phyloP scores from a whole-genome alignment of 192 early-diverging fungal species.

The Diversispora eburnea region DNA sequence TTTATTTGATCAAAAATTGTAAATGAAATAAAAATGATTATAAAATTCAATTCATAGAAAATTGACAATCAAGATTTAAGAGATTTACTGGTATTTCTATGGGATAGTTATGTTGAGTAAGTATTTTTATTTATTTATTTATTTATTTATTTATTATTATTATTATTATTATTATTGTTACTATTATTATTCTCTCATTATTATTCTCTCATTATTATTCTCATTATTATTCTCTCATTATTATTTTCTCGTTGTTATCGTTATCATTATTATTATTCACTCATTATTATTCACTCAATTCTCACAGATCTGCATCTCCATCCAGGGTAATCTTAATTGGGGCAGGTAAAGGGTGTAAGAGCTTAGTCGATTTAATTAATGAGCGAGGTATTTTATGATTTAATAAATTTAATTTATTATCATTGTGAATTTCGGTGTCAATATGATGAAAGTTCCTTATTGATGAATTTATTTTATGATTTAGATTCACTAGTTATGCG shows the following conservation, averaged over 20 bases:
- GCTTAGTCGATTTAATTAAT: constrained; percentile 38
- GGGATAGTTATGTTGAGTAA: constrained; percentile 32
- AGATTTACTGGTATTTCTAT: constrained; percentile 34
- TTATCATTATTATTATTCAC: too few species aligned
- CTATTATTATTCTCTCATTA: too few species aligned
- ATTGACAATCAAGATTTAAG: constrained; percentile 33
- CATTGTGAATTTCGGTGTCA: not conserved
- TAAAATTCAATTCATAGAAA: constrained; percentile 30
- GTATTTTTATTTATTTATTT: constrained; percentile 32
- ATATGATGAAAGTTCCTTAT: not conserved
- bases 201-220: too few species aligned
- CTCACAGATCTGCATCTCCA: not conserved
- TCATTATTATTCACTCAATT: too few species aligned
- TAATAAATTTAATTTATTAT: too few species aligned
- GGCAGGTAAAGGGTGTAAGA: constrained; percentile 36
- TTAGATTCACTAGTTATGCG: constrained; percentile 31
- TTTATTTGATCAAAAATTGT: not conserved
- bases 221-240: too few species aligned
- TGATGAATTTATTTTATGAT: not conserved
- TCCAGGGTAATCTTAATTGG: constrained; percentile 36
- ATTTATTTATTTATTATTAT: not conserved
- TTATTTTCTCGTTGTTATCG: too few species aligned
- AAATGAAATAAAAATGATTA: constrained; percentile 11
- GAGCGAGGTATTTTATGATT: constrained; percentile 26
- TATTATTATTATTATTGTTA: not conserved